Evolutionary conservation across 2,329 filamentous ascomycete genomes (phyloP), one percentile per base, ranked within the genome.

Genomic region (Fusarium sp.): DNA sequence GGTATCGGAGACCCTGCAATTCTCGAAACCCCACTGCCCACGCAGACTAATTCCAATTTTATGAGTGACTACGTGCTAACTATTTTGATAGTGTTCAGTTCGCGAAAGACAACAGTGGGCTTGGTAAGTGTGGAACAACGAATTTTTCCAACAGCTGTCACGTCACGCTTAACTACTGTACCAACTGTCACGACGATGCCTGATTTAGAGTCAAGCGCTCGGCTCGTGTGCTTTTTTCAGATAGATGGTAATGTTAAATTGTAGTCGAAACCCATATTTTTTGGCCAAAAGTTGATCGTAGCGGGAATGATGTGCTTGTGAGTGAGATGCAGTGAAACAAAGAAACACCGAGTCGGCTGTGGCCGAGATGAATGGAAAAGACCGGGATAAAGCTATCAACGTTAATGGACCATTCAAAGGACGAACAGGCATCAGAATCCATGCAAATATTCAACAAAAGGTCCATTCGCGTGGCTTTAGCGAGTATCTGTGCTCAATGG

Each of bases 161-260:
- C 12, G 22, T 67, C 8, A 53, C 55, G 8, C 34, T 34, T 3
- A 59, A 70, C 32, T 68, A 62, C 48, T 65, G 69, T 29, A 46
- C 41, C 8, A 49, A 62, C 27, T 71, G 52, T 18, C 22, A 54
- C 8, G 6, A 18, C 25, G 8, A 11, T 8, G 6, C n/a, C 46
- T 48, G 22, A 9, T 12, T 16, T 20, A 32, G 6, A 27, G 13
- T 16, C n/a, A 18, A 11, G n/a, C 20, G 22, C 12, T 22, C n/a
- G 27, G 5, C 18, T 29, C 7, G 22, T 5, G 11, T 30, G 12
- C 6, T 18, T 45, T 1, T 27, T 11, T 11, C 6, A 30, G 9
- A 22, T 22, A 32, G n/a, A 32, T 15, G 8, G 6, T 22, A 32
- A 20, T 20, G 11, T 32, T 8, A n/a, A 15, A 3, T 32, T 32